Evolutionary conservation across 495 filamentous ascomycete genomes (phyloP), one percentile per base, ranked within the genome.

Genomic region (Evernia prunastri): DNA sequence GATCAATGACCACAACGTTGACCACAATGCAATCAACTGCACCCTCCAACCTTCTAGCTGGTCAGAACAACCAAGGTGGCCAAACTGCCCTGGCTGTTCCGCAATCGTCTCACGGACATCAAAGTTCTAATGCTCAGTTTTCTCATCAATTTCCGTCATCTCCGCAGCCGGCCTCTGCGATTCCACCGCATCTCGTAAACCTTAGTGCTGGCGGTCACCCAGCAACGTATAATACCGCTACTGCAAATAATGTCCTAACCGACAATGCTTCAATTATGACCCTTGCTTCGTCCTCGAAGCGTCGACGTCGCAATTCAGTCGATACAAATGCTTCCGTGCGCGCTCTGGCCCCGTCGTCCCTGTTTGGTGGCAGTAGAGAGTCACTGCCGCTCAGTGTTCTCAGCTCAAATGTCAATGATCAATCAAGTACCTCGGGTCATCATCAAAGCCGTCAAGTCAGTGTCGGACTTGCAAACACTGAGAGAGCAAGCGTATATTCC

Each of bases 191-290:
- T 77, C 79, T 96, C 4, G 79, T 82, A 4, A 78, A 83, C 20
- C 66, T 76, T 42, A 65, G 65, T 49, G 73, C 69, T 25, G 71
- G 74, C 9, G 83, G 83, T 29, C 82, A 93, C 68, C 90, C 90
- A 0, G 83, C 87, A 37, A 96, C 92, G 7, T 98, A 98, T 75
- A 87, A 78, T 64, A 85, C 85, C 6, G 94, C 92, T 1, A 97
- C 91, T 0, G 94, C 94, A 51, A 96, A 97, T 76, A 92, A 92
- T 72, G 81, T 94, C 18, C 78, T 96, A 31, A 95, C 90, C 11
- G 94, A 98, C 71, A 92, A 98, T 72, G 94, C 94, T 1, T 96
- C 92, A 23, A 93, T 97, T 63, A 82, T 98, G 33, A 98, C 94
- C 0, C 82, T 98, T n/a, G 94, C 94, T 1, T 96, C 92, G 9